Base-by-base conservation (phyloP, 1,284 basidiomycete species). In the Sphagnurus paluster region DNA sequence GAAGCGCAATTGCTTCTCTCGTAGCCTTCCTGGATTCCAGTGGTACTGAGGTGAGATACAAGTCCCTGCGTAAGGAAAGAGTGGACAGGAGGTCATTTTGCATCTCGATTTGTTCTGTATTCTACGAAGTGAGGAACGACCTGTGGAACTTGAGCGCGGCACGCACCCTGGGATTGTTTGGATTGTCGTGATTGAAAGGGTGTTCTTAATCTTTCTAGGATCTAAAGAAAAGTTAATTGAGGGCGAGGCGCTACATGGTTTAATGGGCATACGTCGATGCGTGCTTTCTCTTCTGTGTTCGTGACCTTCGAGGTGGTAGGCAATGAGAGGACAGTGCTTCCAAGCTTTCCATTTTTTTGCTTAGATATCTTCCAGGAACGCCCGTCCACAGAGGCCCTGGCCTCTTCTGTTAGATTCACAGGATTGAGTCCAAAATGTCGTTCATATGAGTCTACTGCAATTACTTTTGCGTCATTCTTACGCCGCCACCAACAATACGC, bases 1-100 rank as follows among this genome's bases (percentile, higher is more conserved):
- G 93, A 7, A 94, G 68, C 3, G 87, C 70, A 1, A 84, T 74
- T 1, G 80, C 80, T 57, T 90, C 81, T 30, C 90, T 79, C 29
- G 81, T 71, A 13, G 66, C 67, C 52, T 70, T 69, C 44, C 77
- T 75, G 2, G 72, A 72, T 16, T 81, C 79, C 45, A 81, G 65
- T 8, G 80, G 68, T 35, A 82, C 71, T 5, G 77, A 76, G 25
- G 91, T 76, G 20, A 87, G 62, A 60, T 88, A 90, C 23, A 95
- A 60, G 61, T 97, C 93, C 52, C 80, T 75, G 53, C 92, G 79
- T 1, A 80, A 68, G 1, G 87, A 74, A 19, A 93, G 68, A 1
- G 76, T 65, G 3, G 82, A 77, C 2, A 91, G 68, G 0, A 93
- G 62, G 47, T 84, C 78, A 41, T 82, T 77, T 61, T 87, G 84